A percentile compares a stretch with the other conserved stretches of the same genome.
Conservation (phyloP, 2,329 filamentous ascomycete genomes). For the Beauveria brongniartii region DNA sequence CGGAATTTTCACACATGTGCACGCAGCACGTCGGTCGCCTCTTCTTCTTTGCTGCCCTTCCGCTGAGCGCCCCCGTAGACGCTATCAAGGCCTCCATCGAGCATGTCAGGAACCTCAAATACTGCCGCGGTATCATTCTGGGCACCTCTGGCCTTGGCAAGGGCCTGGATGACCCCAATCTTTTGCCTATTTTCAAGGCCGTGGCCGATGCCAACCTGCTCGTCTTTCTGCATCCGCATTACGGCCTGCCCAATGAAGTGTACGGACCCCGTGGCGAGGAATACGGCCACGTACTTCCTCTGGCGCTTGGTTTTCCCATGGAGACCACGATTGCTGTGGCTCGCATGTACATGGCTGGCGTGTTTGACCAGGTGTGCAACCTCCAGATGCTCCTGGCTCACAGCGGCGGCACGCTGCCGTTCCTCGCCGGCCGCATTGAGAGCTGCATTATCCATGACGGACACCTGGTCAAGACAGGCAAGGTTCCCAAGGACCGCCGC, state of each 20-base stretch:
- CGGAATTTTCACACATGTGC: slow-evolving; percentile 70
- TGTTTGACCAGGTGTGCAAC: slow-evolving; percentile 67
- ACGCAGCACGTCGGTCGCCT: slow-evolving; percentile 55
- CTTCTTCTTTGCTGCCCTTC: slow-evolving; percentile 77
- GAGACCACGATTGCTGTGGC: slow-evolving; percentile 89
- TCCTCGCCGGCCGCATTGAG: slow-evolving; percentile 80
- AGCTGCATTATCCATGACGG: slow-evolving; percentile 80
- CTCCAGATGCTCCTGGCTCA: slow-evolving; percentile 76
- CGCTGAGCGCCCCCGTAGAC: slow-evolving; percentile 58
- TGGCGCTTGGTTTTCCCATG: slow-evolving; percentile 81
- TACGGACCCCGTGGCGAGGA: slow-evolving; percentile 65
- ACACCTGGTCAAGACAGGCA: slow-evolving; percentile 59
- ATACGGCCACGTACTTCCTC: slow-evolving; percentile 80
- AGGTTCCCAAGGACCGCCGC: slow-evolving; percentile 38
- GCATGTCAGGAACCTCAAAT: slow-evolving; percentile 51
- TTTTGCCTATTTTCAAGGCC: slow-evolving; percentile 65
- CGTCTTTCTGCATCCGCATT: slow-evolving; percentile 86
- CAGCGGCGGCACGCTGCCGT: slow-evolving; percentile 80
- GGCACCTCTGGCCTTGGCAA: slow-evolving; percentile 74
- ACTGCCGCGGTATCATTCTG: slow-evolving; percentile 79
- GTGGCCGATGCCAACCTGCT: slow-evolving; percentile 57
- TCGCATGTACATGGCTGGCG: slow-evolving; percentile 77
- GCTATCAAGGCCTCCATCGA: slow-evolving; percentile 58
- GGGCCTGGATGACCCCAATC: slow-evolving; percentile 67
- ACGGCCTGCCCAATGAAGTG: slow-evolving; percentile 72